Percentiles rank a stretch among this genome's conserved stretches.
Evolutionary conservation across 2,329 filamentous ascomycete species (phyloP).

Genomic region (Orbilia brochopaga): DNA sequence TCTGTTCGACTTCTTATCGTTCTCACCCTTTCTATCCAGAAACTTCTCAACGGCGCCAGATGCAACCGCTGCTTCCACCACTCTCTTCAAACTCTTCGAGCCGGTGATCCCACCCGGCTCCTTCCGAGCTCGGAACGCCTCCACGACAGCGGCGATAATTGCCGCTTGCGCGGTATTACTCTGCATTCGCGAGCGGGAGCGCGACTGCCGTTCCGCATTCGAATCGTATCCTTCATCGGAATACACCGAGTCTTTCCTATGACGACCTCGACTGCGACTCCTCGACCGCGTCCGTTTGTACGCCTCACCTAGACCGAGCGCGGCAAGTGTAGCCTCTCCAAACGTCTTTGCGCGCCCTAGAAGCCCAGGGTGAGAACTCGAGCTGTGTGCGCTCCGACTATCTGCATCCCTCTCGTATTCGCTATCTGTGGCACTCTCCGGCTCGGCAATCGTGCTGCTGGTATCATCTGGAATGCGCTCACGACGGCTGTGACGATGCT

Average conservation of each 20-base stretch:
- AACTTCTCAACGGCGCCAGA: conserved; percentile 43
- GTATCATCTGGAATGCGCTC: conserved; percentile 33
- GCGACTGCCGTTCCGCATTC: conserved; percentile 15
- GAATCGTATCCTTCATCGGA: conserved; percentile 49
- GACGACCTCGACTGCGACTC: conserved; percentile 31
- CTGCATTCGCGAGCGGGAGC: conserved; percentile 27
- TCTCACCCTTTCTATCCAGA: conserved; percentile 35
- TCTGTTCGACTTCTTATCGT: conserved; percentile 35
- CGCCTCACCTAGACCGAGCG: conserved; percentile 32
- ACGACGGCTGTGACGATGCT: conserved; percentile 28
- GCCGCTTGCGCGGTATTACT: conserved; percentile 42
- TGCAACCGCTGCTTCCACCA: conserved; percentile 41
- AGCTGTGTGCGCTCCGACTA: conserved; percentile 3
- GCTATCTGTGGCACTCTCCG: conserved; percentile 21
- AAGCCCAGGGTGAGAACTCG: conserved; percentile 21
- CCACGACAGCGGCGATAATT: conserved; percentile 37
- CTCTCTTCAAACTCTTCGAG: conserved; percentile 38
- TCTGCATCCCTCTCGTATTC: conserved; percentile 9
- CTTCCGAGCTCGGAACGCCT: conserved; percentile 46
- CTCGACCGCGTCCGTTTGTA: conserved; percentile 32
- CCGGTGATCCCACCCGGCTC: conserved; percentile 44
- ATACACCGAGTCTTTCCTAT: conserved; percentile 12
- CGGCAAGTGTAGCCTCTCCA: conserved; percentile 39
- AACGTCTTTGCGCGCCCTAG: conserved; percentile 33
- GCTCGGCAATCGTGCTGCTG: conserved; percentile 23